Evolutionary conservation across 2,329 filamentous ascomycete genomes (phyloP).

Genomic region (Triangularia setosa): DNA sequence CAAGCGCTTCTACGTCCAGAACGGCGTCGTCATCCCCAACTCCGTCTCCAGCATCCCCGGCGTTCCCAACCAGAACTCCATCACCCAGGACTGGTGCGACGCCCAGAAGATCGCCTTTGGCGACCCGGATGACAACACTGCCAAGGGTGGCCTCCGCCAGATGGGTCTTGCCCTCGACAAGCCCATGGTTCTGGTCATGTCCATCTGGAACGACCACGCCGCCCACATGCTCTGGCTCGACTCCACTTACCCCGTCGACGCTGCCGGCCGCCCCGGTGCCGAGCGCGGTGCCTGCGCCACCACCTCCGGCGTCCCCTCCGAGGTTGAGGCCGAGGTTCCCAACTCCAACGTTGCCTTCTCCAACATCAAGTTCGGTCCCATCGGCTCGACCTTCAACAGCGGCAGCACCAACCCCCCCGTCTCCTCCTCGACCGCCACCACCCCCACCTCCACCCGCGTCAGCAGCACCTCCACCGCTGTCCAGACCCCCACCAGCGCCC

Average conservation of each 20-base stretch:
- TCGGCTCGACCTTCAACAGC: conserved; percentile 48
- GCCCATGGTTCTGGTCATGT: conserved; percentile 48
- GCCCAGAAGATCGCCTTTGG: conserved; percentile 55
- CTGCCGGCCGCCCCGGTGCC: conserved; percentile 41
- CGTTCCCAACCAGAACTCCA: conserved; percentile 38
- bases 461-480: conserved; percentile 13
- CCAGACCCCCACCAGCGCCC: conserved; percentile 7
- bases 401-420: conserved; percentile 26
- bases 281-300: conserved; percentile 53
- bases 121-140: conserved; percentile 50
- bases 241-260: conserved; percentile 54
- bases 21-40: conserved; percentile 56
- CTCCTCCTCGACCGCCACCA: conserved; percentile 17
- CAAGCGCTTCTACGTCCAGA: conserved; percentile 62
- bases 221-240: conserved; percentile 74
- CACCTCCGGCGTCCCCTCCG: conserved; percentile 47
- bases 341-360: conserved; percentile 53
- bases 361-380: conserved; percentile 56
- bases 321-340: conserved; percentile 44
- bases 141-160: conserved; percentile 53
- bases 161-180: conserved; percentile 47
- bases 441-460: conserved; percentile 12
- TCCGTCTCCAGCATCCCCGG: conserved; percentile 39
- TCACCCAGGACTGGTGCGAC: conserved; percentile 57
- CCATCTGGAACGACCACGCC: conserved; percentile 61